Evolutionary conservation across 2,329 filamentous ascomycete species (phyloP).

Genomic region (Claviceps humidiphila): DNA sequence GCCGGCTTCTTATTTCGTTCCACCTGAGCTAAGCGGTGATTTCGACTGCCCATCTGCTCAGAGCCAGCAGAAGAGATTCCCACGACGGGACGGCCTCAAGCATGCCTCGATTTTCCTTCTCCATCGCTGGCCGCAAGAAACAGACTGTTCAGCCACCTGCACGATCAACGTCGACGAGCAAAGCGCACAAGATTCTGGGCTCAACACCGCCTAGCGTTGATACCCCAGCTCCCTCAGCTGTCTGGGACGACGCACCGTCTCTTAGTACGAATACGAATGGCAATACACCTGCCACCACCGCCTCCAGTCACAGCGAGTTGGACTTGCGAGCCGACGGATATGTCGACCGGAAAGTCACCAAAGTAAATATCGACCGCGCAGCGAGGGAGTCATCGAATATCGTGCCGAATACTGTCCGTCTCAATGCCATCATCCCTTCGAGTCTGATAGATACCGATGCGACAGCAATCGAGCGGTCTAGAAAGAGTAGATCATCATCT

Average conservation of each 20-base stretch:
- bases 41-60: neutral
- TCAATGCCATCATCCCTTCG: conserved; percentile 5
- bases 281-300: conserved; percentile 28
- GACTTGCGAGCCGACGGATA: conserved; percentile 5
- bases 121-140: conserved; percentile 34
- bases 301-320: conserved; percentile 16
- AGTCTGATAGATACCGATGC: conserved; percentile 10
- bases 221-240: conserved; percentile 17
- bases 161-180: conserved; percentile 29
- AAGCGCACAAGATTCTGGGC: conserved; percentile 38
- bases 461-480: conserved; percentile 28
- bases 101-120: conserved; percentile 36
- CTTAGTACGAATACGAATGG: conserved; percentile 35
- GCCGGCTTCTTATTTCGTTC: neutral
- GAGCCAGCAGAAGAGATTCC: neutral
- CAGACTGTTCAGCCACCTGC: conserved; percentile 16
- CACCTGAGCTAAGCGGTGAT: neutral
- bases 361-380: conserved; percentile 9
- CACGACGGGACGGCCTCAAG: neutral
- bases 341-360: conserved; percentile 12
- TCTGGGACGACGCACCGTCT: conserved; percentile 31
- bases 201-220: conserved; percentile 31
- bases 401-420: conserved; percentile 15
- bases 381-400: conserved; percentile 37
- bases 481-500: conserved; percentile 37